phyloP scores from a whole-genome alignment of 768 basidiomycete genomes.

The Amyloporia xantha region DNA sequence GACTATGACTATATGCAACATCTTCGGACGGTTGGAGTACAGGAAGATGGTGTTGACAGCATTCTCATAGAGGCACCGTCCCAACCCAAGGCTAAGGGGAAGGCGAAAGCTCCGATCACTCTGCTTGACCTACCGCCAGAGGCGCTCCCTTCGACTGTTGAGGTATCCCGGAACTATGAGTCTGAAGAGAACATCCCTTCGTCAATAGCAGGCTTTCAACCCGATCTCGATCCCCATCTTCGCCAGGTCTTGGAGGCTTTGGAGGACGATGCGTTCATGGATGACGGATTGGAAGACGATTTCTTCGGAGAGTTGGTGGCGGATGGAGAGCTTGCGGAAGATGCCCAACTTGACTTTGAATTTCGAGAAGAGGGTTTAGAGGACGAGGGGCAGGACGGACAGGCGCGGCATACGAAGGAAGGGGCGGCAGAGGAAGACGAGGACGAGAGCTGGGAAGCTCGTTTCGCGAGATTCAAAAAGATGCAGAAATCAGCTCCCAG shows the following conservation, averaged over 20 bases:
- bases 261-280: conserved; percentile 93
- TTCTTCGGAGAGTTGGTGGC: conserved; percentile 70
- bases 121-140: conserved; percentile 61
- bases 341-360: conserved; percentile 59
- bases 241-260: conserved; percentile 90
- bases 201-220: conserved; percentile 84
- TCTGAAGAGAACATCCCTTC: conserved; percentile 72
- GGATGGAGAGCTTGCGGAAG: conserved; percentile 59
- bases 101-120: conserved; percentile 32
- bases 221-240: conserved; percentile 94
- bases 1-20: conserved; percentile 99
- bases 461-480: conserved; percentile 76
- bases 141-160: conserved; percentile 61
- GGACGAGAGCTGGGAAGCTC: conserved; percentile 63
- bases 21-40: conserved; percentile 67
- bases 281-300: conserved; percentile 64
- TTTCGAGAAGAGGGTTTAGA: conserved; percentile 51
- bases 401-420: conserved; percentile 19
- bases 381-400: conserved; percentile 23
- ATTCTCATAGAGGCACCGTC: conserved; percentile 73
- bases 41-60: conserved; percentile 78
- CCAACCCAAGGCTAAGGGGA: conserved; percentile 35
- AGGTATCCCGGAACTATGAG: conserved; percentile 72
- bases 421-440: conserved; percentile 15
- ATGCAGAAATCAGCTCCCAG: conserved; percentile 25